Evolutionary conservation across 1,284 basidiomycete genomes (phyloP).

Genomic region (Heterobasidion irregulare): DNA sequence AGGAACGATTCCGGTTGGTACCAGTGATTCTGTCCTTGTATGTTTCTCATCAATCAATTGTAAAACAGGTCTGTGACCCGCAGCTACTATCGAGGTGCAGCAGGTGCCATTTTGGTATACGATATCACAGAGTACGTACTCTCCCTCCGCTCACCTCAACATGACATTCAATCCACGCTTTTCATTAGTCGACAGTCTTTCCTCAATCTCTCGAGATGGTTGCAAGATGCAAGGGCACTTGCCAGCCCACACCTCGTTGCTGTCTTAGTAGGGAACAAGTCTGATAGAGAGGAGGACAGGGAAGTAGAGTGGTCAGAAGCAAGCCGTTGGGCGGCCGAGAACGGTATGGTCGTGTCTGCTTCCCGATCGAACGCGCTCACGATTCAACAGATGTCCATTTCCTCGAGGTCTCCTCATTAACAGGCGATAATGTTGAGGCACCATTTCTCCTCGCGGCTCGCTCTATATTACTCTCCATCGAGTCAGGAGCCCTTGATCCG

Average conservation of each 20-base stretch:
- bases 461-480: slow-evolving; percentile 88
- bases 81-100: slow-evolving; percentile 94
- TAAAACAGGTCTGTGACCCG: slow-evolving; percentile 81
- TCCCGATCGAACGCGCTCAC: not conserved
- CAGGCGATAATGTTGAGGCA: slow-evolving; percentile 89
- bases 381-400: slow-evolving; percentile 74
- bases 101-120: slow-evolving; percentile 91
- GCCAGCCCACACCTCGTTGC: slow-evolving; percentile 85
- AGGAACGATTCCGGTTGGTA: slow-evolving; percentile 82
- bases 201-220: slow-evolving; percentile 76
- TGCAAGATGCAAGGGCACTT: slow-evolving; percentile 85
- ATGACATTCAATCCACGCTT: slow-evolving; percentile 8
- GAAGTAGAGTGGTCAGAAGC: slow-evolving; percentile 95
- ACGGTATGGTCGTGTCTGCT: slow-evolving; percentile 42
- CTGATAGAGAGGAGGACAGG: slow-evolving; percentile 88
- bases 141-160: not conserved
- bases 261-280: slow-evolving; percentile 93
- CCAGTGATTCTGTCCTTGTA: not conserved
- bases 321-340: slow-evolving; percentile 89
- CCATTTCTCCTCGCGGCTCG: slow-evolving; percentile 90
- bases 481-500: slow-evolving; percentile 86
- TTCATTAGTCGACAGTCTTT: slow-evolving; percentile 69
- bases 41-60: not conserved
- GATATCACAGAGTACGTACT: slow-evolving; percentile 84
- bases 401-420: slow-evolving; percentile 87